A percentile compares a stretch with the other conserved stretches of the same genome.
Conservation (phyloP, 305 asterid genomes). For the Plantago coronopus region DNA sequence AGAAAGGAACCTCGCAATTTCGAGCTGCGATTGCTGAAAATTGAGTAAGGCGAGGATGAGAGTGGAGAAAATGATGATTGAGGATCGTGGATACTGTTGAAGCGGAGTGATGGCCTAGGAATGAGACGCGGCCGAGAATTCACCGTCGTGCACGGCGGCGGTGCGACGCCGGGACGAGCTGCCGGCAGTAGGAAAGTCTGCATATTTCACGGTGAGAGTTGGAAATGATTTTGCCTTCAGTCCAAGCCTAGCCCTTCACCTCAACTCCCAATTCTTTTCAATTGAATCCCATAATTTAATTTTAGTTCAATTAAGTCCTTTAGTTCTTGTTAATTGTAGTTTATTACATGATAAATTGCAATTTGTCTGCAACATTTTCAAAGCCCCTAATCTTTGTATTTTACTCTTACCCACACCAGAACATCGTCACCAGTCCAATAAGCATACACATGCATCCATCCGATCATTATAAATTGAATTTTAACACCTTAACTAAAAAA, state of each 20-base stretch:
- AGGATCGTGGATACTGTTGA: slow-evolving; percentile 26
- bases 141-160: slow-evolving; percentile 28
- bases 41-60: slow-evolving; percentile 38
- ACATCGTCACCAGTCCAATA: too few species aligned
- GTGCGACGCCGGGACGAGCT: slow-evolving; percentile 54
- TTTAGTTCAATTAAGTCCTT: neutral
- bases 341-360: too few species aligned
- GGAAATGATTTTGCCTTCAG: neutral
- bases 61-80: slow-evolving; percentile 35
- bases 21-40: slow-evolving; percentile 26
- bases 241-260: neutral
- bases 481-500: too few species aligned
- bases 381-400: too few species aligned
- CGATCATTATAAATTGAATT: too few species aligned
- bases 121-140: slow-evolving; percentile 20
- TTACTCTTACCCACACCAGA: too few species aligned
- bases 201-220: slow-evolving; percentile 33
- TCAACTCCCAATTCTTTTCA: neutral
- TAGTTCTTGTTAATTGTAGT: neutral
- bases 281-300: neutral
- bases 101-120: slow-evolving; percentile 24
- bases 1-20: slow-evolving; percentile 46
- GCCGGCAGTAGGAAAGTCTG: slow-evolving; percentile 81
- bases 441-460: too few species aligned
- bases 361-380: too few species aligned